phyloP scores from a whole-genome alignment of 495 filamentous ascomycete species.

The Neurospora tetraspora region DNA sequence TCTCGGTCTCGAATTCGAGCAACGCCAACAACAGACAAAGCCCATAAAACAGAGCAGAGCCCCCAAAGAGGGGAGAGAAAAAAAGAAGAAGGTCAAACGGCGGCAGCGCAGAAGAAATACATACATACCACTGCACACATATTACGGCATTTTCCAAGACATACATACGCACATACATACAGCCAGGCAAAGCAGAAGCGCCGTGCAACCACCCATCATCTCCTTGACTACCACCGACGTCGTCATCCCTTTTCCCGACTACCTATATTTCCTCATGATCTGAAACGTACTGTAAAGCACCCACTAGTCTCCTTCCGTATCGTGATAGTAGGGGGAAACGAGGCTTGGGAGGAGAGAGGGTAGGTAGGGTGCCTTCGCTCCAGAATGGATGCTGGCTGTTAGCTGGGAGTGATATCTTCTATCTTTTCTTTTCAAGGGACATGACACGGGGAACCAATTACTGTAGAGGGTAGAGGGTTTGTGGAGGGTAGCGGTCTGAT shows the following conservation, averaged over 20 bases:
- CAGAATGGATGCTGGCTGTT: not conserved
- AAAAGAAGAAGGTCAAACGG: not conserved
- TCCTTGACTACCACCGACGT: not conserved
- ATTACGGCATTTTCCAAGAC: not conserved
- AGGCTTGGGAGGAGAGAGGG: not conserved
- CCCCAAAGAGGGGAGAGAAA: not conserved
- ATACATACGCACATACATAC: not conserved
- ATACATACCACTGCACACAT: not conserved
- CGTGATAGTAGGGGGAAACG: not conserved
- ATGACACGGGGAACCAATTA: not conserved
- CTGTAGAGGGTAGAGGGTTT: not conserved
- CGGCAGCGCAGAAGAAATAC: not conserved
- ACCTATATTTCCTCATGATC: not conserved
- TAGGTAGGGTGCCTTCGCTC: not conserved
- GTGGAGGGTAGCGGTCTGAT: not conserved
- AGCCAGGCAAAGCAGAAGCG: not conserved
- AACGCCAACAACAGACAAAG: not conserved
- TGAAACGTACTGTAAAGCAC: not conserved
- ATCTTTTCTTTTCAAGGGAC: not conserved
- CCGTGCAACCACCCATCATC: not conserved
- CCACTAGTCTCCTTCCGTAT: not conserved
- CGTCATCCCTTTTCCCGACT: not conserved
- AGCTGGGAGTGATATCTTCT: not conserved
- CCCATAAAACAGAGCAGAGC: not conserved
- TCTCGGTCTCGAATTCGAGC: not conserved